Evolutionary conservation across 2,329 filamentous ascomycete species (phyloP).

Genomic region (Trichoderma sp.): DNA sequence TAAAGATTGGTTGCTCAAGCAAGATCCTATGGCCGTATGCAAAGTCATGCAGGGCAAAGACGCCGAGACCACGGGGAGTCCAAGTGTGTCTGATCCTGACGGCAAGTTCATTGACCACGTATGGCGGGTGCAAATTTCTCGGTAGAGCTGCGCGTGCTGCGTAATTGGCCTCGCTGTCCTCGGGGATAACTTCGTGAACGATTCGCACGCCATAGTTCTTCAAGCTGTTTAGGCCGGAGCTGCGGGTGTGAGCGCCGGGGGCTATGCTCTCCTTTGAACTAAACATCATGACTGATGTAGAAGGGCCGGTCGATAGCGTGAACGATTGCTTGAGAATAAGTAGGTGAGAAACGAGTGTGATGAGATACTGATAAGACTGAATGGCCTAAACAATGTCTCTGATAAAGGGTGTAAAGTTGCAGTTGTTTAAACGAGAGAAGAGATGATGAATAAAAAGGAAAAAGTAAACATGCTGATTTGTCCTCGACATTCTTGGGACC

Average conservation of each 20-base stretch:
- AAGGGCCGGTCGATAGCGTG: background rate
- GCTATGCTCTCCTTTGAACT: background rate
- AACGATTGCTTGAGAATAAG: background rate
- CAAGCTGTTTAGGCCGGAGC: background rate
- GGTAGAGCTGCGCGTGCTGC: background rate
- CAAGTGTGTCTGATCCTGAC: slow-evolving; percentile 18
- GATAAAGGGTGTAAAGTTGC: background rate
- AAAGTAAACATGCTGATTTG: background rate
- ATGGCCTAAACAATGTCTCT: background rate
- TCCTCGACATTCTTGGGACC: background rate
- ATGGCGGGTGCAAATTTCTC: background rate
- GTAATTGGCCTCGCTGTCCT: background rate
- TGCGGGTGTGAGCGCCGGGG: background rate
- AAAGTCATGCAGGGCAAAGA: slow-evolving; percentile 24
- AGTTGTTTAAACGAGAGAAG: background rate
- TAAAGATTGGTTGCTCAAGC: slow-evolving; percentile 22
- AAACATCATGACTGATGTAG: background rate
- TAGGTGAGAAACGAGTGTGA: background rate
- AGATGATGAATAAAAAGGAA: background rate
- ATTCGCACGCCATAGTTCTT: background rate
- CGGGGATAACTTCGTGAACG: background rate
- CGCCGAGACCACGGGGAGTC: slow-evolving; percentile 20
- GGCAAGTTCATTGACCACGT: background rate
- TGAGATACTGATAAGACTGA: background rate
- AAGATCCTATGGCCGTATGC: slow-evolving; percentile 21